phyloP scores from a whole-genome alignment of 1,284 basidiomycete species.

The Cutaneotrichosporon arboriforme region DNA sequence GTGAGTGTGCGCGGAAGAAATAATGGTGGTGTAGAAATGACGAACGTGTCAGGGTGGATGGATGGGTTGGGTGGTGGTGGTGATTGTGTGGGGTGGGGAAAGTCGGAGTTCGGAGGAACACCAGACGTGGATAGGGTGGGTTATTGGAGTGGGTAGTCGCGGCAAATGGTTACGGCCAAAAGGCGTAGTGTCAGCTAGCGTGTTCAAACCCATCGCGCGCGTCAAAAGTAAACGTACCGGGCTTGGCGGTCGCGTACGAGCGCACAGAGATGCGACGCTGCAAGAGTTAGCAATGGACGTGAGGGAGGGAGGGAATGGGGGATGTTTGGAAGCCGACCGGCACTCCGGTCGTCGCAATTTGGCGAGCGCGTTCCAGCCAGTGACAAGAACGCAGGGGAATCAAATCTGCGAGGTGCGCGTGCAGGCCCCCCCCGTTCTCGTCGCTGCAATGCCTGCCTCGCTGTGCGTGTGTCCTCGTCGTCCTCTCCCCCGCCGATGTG shows the following conservation, averaged over 20 bases:
- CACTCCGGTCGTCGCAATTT: too few relatives aligned
- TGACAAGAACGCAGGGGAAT: too few relatives aligned
- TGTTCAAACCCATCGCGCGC: neutral
- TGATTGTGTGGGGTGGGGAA: neutral
- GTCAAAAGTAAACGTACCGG: conserved; percentile 59
- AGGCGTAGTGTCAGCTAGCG: conserved; percentile 9
- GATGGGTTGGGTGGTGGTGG: conserved; percentile 1
- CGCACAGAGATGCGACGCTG: conserved; percentile 47
- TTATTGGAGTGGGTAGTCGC: neutral
- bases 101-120: conserved; percentile 4
- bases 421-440: too few relatives aligned
- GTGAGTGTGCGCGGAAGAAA: neutral
- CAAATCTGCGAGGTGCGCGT: too few relatives aligned
- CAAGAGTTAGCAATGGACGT: neutral
- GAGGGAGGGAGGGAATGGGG: neutral
- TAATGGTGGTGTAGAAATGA: too few relatives aligned
- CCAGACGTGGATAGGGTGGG: neutral
- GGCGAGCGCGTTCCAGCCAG: too few relatives aligned
- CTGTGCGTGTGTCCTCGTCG: too few relatives aligned
- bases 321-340: too few relatives aligned
- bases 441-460: too few relatives aligned
- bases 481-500: too few relatives aligned
- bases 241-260: conserved; percentile 95
- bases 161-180: neutral
- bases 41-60: conserved; percentile 6